Evolutionary conservation across 2,329 filamentous ascomycete genomes (phyloP).

Genomic region (Epicoccum nigrum): DNA sequence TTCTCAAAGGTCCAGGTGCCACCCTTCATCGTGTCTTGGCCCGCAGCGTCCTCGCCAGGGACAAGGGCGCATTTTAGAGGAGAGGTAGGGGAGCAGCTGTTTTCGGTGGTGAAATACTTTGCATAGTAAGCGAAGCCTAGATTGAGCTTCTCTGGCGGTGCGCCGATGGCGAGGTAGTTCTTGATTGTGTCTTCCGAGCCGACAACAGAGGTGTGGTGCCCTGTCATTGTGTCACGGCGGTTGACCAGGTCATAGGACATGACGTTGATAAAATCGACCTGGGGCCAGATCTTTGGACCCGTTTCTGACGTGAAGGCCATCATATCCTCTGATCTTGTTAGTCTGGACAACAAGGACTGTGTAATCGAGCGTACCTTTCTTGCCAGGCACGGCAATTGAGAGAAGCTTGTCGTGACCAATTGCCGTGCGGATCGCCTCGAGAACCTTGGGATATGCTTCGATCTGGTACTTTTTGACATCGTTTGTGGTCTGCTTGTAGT

Average conservation of each 20-base stretch:
- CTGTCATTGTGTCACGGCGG: slow-evolving; percentile 66
- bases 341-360: background rate
- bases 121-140: slow-evolving; percentile 73
- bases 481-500: slow-evolving; percentile 70
- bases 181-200: slow-evolving; percentile 62
- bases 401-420: slow-evolving; percentile 66
- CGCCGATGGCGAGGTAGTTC: slow-evolving; percentile 65
- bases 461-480: slow-evolving; percentile 65
- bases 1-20: slow-evolving; percentile 61
- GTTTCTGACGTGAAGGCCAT: slow-evolving; percentile 67
- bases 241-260: slow-evolving; percentile 79
- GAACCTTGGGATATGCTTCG: slow-evolving; percentile 65
- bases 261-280: slow-evolving; percentile 71
- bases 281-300: slow-evolving; percentile 63
- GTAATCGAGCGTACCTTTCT: slow-evolving; percentile 11
- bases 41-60: slow-evolving; percentile 65
- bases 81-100: slow-evolving; percentile 51
- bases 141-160: slow-evolving; percentile 62
- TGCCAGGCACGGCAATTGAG: slow-evolving; percentile 69
- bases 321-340: slow-evolving; percentile 61
- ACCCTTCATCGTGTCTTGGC: slow-evolving; percentile 63
- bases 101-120: slow-evolving; percentile 66
- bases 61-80: slow-evolving; percentile 66
- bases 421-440: slow-evolving; percentile 63
- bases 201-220: slow-evolving; percentile 68